Evolutionary conservation across 2,329 filamentous ascomycete genomes (phyloP).

Genomic region (Periconia sp.): DNA sequence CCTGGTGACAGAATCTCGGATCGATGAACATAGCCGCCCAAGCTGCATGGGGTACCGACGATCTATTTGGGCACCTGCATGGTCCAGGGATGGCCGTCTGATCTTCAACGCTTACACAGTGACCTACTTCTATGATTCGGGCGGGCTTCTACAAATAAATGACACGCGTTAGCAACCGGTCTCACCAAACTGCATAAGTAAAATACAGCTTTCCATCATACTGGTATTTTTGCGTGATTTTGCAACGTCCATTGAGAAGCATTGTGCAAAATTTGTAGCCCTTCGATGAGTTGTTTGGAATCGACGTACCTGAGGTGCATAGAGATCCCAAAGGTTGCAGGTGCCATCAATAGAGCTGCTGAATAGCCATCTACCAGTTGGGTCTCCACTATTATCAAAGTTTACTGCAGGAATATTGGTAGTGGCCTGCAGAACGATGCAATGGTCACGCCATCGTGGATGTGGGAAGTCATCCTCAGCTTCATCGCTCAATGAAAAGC

Average conservation of each 20-base stretch:
- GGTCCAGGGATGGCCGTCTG: slow-evolving; percentile 13
- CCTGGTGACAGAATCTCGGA: slow-evolving; percentile 25
- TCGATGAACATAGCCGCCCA: slow-evolving; percentile 40
- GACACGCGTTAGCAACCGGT: no score
- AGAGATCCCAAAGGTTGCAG: slow-evolving; percentile 56
- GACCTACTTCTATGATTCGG: slow-evolving; percentile 29
- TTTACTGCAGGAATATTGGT: slow-evolving; percentile 64
- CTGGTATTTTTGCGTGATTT: no score
- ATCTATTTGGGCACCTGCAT: slow-evolving; percentile 19
- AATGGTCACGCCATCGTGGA: slow-evolving; percentile 33
- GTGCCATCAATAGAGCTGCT: slow-evolving; percentile 63
- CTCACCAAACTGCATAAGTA: no score
- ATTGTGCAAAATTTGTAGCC: no score
- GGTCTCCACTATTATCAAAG: slow-evolving; percentile 66
- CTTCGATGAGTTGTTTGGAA: no score
- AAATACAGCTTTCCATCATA: no score
- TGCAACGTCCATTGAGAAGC: no score
- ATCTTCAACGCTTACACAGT: slow-evolving; percentile 23
- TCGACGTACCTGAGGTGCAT: slow-evolving; percentile 14
- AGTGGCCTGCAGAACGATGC: slow-evolving; percentile 18
- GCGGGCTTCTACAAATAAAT: slow-evolving; percentile 11
- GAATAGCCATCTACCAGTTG: slow-evolving; percentile 61
- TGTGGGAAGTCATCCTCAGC: slow-evolving; percentile 31
- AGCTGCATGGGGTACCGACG: slow-evolving; percentile 25
- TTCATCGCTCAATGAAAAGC: neutral